phyloP scores from a whole-genome alignment of 805 yeast species.

The Schwanniomyces sp. region DNA sequence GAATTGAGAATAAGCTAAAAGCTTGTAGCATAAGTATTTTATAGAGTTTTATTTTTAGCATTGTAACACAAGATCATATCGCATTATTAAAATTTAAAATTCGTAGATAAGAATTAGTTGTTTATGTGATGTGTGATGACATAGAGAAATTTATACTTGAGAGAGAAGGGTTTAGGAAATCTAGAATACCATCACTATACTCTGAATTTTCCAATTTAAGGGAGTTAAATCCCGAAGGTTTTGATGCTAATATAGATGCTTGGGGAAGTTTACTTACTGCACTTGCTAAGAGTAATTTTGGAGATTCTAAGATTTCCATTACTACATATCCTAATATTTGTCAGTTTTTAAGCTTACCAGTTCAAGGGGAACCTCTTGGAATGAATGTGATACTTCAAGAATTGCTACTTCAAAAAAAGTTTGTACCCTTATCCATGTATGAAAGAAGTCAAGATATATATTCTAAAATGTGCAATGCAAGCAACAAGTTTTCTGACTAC shows the following conservation, averaged over 20 bases:
- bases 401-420: constrained; percentile 15
- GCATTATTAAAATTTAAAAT: neutral
- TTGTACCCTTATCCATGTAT: constrained; percentile 19
- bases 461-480: neutral
- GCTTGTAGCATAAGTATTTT: neutral
- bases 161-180: constrained; percentile 20
- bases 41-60: constrained; percentile 4
- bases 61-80: neutral
- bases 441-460: constrained; percentile 4
- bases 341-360: constrained; percentile 21
- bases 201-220: constrained; percentile 30
- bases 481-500: neutral
- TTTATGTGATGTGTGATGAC: neutral
- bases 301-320: constrained; percentile 16
- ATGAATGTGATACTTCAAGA: constrained; percentile 24
- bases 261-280: constrained; percentile 26
- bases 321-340: constrained; percentile 14
- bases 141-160: constrained; percentile 13
- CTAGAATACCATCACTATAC: constrained; percentile 36
- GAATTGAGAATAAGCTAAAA: constrained; percentile 8
- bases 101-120: neutral
- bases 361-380: constrained; percentile 31
- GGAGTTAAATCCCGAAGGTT: constrained; percentile 41
- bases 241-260: constrained; percentile 40
- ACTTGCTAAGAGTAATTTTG: constrained; percentile 15